Conservation (phyloP, 805 yeast genomes). For the Brettanomyces sp. region DNA sequence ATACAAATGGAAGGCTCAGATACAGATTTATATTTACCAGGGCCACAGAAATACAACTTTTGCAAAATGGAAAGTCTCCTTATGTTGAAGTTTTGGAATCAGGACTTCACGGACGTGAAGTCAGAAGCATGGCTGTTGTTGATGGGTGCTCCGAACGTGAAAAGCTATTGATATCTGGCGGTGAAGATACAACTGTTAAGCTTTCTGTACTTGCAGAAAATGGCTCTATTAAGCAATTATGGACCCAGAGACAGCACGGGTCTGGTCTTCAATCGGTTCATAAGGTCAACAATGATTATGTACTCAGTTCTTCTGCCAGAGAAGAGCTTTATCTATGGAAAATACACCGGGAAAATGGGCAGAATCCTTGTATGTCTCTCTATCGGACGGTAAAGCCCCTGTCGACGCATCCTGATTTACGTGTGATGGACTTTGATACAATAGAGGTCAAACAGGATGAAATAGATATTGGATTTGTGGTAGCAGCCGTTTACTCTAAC, state of each 20-base stretch:
- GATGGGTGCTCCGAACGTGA: constrained; percentile 20
- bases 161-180: constrained; percentile 57
- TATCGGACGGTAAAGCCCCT: constrained; percentile 46
- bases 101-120: constrained; percentile 90
- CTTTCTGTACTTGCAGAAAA: constrained; percentile 33
- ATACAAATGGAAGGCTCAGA: constrained; percentile 12
- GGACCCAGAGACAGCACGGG: constrained; percentile 72
- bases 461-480: constrained; percentile 32
- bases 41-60: constrained; percentile 38
- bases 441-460: constrained; percentile 23
- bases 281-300: constrained; percentile 41
- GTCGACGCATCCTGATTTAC: constrained; percentile 62
- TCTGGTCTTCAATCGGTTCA: constrained; percentile 79
- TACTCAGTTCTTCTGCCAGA: constrained; percentile 63
- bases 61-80: constrained; percentile 18
- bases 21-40: constrained; percentile 51
- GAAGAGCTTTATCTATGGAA: constrained; percentile 87
- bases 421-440: constrained; percentile 80
- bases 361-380: constrained; percentile 32
- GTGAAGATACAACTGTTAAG: constrained; percentile 80
- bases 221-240: constrained; percentile 38
- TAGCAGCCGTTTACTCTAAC: constrained; percentile 77
- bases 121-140: constrained; percentile 62
- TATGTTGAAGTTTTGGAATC: constrained; percentile 28
- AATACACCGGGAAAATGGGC: constrained; percentile 23